Percentiles rank a stretch among this genome's conserved stretches.
Evolutionary conservation across 495 filamentous ascomycete genomes (phyloP).

Genomic region (Tuber magnatum): DNA sequence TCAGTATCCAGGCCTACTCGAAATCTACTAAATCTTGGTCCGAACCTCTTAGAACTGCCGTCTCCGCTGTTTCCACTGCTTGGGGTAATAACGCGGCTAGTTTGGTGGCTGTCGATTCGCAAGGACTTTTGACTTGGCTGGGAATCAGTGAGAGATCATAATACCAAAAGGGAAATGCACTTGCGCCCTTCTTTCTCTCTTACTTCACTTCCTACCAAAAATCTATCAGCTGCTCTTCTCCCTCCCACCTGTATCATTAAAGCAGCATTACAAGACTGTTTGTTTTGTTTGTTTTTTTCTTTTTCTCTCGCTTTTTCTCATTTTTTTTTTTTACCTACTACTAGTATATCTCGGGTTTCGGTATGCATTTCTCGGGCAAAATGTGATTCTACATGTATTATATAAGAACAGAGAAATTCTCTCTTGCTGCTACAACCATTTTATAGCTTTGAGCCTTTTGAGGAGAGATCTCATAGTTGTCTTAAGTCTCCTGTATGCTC

Average conservation of each 20-base stretch:
- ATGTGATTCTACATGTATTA: neutral
- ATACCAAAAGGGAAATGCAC: constrained; percentile 3
- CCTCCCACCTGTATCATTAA: neutral
- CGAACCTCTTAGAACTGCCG: constrained; percentile 69
- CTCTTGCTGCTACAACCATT: neutral
- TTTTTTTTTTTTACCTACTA: constrained; percentile 1
- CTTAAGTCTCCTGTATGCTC: neutral
- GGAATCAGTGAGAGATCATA: constrained; percentile 42
- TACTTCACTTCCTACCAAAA: neutral
- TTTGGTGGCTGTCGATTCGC: constrained; percentile 63
- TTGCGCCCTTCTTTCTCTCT: neutral
- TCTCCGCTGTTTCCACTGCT: constrained; percentile 61
- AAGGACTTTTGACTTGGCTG: constrained; percentile 66
- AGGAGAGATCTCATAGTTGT: neutral
- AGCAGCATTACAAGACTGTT: neutral
- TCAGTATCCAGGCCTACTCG: constrained; percentile 79
- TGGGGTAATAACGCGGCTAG: constrained; percentile 73
- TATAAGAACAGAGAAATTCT: constrained; percentile 1
- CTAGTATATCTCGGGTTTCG: neutral
- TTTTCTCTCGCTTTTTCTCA: too few species aligned
- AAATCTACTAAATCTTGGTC: constrained; percentile 82
- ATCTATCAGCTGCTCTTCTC: neutral
- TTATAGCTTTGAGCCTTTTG: neutral
- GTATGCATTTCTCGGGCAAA: neutral
- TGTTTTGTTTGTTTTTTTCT: too few species aligned